Percentiles rank a stretch among this genome's conserved stretches.
phyloP scores from a whole-genome alignment of 306 rosid species.

The Nissolia schottii region DNA sequence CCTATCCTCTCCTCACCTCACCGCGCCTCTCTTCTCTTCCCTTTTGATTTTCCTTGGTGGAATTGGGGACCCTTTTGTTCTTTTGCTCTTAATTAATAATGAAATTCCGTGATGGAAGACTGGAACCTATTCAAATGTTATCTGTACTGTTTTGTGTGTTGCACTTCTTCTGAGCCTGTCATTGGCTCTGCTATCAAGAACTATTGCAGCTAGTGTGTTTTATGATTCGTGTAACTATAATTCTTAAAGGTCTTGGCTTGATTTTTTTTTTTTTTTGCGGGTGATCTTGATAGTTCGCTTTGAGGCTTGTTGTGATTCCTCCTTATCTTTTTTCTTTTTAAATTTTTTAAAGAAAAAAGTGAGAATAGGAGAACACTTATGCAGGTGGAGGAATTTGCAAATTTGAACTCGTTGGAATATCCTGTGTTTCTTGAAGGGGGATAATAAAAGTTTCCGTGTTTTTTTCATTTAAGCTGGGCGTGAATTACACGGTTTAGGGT shows the following conservation, averaged over 20 bases:
- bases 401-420: background rate
- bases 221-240: background rate
- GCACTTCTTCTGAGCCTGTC: background rate
- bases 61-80: background rate
- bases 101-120: background rate
- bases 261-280: background rate
- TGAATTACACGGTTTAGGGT: background rate
- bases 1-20: too few relatives aligned
- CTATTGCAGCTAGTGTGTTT: background rate
- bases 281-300: background rate
- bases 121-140: background rate
- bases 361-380: background rate
- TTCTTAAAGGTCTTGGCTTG: background rate
- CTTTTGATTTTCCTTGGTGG: background rate
- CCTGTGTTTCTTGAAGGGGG: background rate
- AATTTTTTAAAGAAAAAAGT: background rate
- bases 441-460: too few relatives aligned
- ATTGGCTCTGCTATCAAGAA: slow-evolving; percentile 23
- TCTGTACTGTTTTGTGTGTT: background rate
- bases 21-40: too few relatives aligned
- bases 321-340: background rate
- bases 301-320: background rate
- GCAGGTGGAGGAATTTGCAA: background rate
- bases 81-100: slow-evolving; percentile 17
- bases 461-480: background rate